phyloP scores from a whole-genome alignment of 768 basidiomycete genomes.

The Russula sp. region DNA sequence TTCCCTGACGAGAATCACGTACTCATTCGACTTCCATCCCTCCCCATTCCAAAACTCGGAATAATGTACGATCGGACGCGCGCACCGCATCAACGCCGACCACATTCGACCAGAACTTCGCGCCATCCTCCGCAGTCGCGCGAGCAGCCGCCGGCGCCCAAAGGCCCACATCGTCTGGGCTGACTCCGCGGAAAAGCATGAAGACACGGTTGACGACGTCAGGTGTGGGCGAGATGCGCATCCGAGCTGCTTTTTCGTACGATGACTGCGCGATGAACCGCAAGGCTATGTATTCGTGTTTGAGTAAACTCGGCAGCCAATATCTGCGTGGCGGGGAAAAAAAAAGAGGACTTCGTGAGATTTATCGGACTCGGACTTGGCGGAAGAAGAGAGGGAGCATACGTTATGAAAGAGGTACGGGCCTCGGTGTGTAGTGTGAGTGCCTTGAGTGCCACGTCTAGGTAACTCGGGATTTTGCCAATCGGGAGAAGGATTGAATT shows the following conservation, averaged over 20 bases:
- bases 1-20: not conserved
- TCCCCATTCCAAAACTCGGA: conserved; percentile 48
- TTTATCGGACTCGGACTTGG: conserved; percentile 22
- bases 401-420: conserved; percentile 49
- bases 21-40: conserved; percentile 24
- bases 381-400: conserved; percentile 28
- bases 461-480: conserved; percentile 37
- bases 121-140: conserved; percentile 31
- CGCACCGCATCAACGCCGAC: conserved; percentile 39
- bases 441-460: conserved; percentile 37
- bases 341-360: not conserved
- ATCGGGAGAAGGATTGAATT: conserved; percentile 34
- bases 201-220: conserved; percentile 47
- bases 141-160: conserved; percentile 36
- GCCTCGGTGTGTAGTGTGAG: conserved; percentile 45
- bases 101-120: conserved; percentile 35
- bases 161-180: conserved; percentile 25
- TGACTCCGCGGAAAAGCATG: conserved; percentile 47
- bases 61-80: conserved; percentile 36
- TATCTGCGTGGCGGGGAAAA: conserved; percentile 30
- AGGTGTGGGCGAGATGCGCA: conserved; percentile 42
- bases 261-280: conserved; percentile 46
- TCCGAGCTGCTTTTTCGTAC: conserved; percentile 43
- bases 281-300: conserved; percentile 43
- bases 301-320: conserved; percentile 46